These are phyloP conservation scores for Fagus sylvatica DNA, from an alignment of 306 rosid genomes.

Conservation along the genomic window DNA sequence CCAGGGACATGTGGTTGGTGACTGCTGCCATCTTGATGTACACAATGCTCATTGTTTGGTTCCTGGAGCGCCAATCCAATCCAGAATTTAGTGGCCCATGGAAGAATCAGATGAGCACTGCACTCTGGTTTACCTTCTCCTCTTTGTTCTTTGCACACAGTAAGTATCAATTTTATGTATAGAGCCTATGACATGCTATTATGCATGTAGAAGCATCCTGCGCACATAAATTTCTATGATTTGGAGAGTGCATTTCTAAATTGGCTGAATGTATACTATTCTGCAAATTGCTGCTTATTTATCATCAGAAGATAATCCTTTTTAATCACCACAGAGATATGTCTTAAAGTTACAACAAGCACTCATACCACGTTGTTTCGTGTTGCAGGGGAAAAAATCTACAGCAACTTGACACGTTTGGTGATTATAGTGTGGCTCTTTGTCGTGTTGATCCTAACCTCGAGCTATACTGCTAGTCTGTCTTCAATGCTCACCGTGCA, in stretches of 20 bases:
- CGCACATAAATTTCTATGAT: too few species aligned
- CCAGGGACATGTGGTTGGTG: constrained; percentile 61
- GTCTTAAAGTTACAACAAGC: too few species aligned
- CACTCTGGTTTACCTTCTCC: constrained; percentile 66
- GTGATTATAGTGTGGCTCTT: constrained; percentile 61
- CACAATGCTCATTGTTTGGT: constrained; percentile 60
- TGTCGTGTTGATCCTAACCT: constrained; percentile 50
- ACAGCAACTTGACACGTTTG: constrained; percentile 44
- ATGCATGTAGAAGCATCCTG: not conserved
- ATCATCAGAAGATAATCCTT: not conserved
- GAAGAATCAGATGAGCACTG: constrained; percentile 57
- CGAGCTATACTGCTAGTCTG: constrained; percentile 74
- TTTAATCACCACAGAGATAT: not conserved
- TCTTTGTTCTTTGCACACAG: constrained; percentile 77
- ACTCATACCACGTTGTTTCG: not conserved
- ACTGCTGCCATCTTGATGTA: constrained; percentile 45
- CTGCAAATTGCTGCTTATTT: too few species aligned
- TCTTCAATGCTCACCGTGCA: constrained; percentile 70
- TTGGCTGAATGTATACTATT: too few species aligned
- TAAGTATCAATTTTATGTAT: constrained; percentile 29
- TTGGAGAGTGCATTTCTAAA: too few species aligned
- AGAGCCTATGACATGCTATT: not conserved
- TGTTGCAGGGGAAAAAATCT: constrained; percentile 49
- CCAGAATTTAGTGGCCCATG: constrained; percentile 55
- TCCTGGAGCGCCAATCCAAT: constrained; percentile 50